Conservation (phyloP, 345 rosid species). For the Schrenkiella parvula region DNA sequence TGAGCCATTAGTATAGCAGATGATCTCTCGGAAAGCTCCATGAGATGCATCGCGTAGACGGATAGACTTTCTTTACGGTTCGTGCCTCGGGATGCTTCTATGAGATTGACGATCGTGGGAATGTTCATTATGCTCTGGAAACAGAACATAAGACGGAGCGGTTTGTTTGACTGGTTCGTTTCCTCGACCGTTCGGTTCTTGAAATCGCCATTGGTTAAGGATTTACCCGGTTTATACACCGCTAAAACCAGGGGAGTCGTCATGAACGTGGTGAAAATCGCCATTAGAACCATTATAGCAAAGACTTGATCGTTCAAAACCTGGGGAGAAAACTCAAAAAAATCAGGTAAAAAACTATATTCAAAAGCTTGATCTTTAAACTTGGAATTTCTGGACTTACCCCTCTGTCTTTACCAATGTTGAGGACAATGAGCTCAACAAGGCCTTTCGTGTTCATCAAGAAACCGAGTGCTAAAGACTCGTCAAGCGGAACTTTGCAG, state of each 20-base stretch:
- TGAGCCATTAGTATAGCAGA: slow-evolving; percentile 91
- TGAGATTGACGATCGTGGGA: slow-evolving; percentile 55
- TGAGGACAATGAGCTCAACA: slow-evolving; percentile 42
- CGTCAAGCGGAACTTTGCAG: slow-evolving; percentile 43
- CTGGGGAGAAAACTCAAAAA: slow-evolving; percentile 16
- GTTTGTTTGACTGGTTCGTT: slow-evolving; percentile 32
- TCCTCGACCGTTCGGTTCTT: slow-evolving; percentile 40
- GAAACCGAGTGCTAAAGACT: slow-evolving; percentile 52
- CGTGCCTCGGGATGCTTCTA: slow-evolving; percentile 71
- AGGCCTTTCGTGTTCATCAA: slow-evolving; percentile 69
- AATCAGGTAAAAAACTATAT: background rate
- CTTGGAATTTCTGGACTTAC: slow-evolving; percentile 8
- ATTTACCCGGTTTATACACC: slow-evolving; percentile 52
- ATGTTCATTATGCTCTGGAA: slow-evolving; percentile 52
- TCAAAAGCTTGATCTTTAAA: background rate
- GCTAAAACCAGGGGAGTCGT: slow-evolving; percentile 65
- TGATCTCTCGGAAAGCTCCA: slow-evolving; percentile 89
- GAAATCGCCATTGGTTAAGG: slow-evolving; percentile 31
- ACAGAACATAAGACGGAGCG: slow-evolving; percentile 48
- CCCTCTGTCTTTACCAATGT: slow-evolving; percentile 57
- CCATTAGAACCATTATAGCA: slow-evolving; percentile 61
- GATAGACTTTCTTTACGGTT: slow-evolving; percentile 61
- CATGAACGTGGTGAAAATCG: slow-evolving; percentile 61
- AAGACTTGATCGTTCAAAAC: slow-evolving; percentile 59
- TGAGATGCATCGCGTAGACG: slow-evolving; percentile 86